Evolutionary conservation across 495 filamentous ascomycete species (phyloP).

Genomic region (Trichoderma gamsii): DNA sequence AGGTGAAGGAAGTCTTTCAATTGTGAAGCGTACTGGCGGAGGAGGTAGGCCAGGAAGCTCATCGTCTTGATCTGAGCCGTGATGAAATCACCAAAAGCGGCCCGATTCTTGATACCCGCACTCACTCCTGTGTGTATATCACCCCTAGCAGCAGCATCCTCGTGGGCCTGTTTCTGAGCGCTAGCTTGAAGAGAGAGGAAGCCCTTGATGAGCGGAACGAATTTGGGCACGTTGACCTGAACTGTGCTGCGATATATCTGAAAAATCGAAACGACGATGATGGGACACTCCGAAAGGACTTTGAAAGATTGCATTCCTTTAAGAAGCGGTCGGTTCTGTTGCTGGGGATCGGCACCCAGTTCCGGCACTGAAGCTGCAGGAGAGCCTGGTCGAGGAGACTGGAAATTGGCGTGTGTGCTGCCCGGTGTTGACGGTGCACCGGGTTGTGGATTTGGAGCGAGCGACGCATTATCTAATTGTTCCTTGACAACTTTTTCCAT

Average conservation of each 20-base stretch:
- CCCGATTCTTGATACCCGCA: slow-evolving; percentile 86
- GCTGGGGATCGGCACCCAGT: slow-evolving; percentile 65
- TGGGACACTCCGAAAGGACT: slow-evolving; percentile 93
- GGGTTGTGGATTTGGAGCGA: slow-evolving; percentile 48
- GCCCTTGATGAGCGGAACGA: slow-evolving; percentile 88
- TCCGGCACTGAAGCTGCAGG: slow-evolving; percentile 74
- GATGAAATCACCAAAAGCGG: slow-evolving; percentile 95
- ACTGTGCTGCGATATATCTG: slow-evolving; percentile 81
- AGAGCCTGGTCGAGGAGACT: slow-evolving; percentile 82
- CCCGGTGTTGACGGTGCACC: slow-evolving; percentile 69
- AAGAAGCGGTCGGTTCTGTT: slow-evolving; percentile 68
- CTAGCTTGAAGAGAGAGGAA: slow-evolving; percentile 85
- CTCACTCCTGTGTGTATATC: slow-evolving; percentile 90
- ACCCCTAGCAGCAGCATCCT: slow-evolving; percentile 65
- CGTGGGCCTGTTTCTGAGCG: slow-evolving; percentile 88
- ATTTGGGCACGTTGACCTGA: slow-evolving; percentile 77
- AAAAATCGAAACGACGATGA: slow-evolving; percentile 97
- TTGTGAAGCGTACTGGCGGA: slow-evolving; percentile 81
- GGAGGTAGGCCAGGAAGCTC: slow-evolving; percentile 93
- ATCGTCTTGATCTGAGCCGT: slow-evolving; percentile 98
- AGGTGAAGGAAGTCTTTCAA: slow-evolving; percentile 83
- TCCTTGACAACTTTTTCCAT: slow-evolving; percentile 91
- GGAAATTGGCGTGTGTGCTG: slow-evolving; percentile 59
- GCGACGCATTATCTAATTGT: slow-evolving; percentile 72
- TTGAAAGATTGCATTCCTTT: slow-evolving; percentile 99